phyloP scores from a whole-genome alignment of 108 stramenopile species.

The Pseudonitzschia multistriata region DNA sequence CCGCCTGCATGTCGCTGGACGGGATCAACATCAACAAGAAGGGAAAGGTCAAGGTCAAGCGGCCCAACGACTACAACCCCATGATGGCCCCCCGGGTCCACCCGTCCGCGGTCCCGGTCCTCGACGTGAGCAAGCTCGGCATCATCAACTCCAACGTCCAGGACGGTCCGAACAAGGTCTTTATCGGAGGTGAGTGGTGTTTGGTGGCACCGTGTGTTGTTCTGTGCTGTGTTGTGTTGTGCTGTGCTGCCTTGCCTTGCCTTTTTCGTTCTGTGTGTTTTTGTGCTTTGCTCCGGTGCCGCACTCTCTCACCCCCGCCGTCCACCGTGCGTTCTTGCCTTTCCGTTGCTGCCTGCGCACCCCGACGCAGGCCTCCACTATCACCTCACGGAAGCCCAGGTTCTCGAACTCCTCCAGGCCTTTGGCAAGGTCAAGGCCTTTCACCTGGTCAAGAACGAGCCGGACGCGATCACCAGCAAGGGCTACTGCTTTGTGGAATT shows the following conservation, averaged over 20 bases:
- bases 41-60: constrained; percentile 89
- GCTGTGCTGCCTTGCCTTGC: not conserved
- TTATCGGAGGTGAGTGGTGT: constrained; percentile 79
- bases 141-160: constrained; percentile 86
- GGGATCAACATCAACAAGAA: constrained; percentile 80
- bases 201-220: not conserved
- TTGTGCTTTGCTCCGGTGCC: too few species aligned
- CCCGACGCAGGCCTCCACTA: constrained; percentile 78
- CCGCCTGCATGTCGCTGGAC: constrained; percentile 89
- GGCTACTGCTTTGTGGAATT: constrained; percentile 98
- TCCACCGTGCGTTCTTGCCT: too few species aligned
- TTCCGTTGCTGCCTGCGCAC: too few species aligned
- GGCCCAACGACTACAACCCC: constrained; percentile 97
- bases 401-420: constrained; percentile 88
- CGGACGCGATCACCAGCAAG: constrained; percentile 73
- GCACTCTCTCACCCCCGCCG: too few species aligned
- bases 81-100: constrained; percentile 72
- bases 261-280: not conserved
- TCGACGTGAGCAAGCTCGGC: constrained; percentile 80
- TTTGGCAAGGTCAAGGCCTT: constrained; percentile 93
- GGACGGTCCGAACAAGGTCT: constrained; percentile 98
- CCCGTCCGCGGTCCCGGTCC: constrained; percentile 44
- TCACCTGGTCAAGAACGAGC: constrained; percentile 91
- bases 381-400: constrained; percentile 90
- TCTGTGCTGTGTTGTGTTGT: not conserved